Percentiles rank a stretch among this genome's conserved stretches.
These are phyloP conservation scores for Arabidopsis arenosa DNA, from an alignment of 345 rosid genomes.

Conservation along the genomic window DNA sequence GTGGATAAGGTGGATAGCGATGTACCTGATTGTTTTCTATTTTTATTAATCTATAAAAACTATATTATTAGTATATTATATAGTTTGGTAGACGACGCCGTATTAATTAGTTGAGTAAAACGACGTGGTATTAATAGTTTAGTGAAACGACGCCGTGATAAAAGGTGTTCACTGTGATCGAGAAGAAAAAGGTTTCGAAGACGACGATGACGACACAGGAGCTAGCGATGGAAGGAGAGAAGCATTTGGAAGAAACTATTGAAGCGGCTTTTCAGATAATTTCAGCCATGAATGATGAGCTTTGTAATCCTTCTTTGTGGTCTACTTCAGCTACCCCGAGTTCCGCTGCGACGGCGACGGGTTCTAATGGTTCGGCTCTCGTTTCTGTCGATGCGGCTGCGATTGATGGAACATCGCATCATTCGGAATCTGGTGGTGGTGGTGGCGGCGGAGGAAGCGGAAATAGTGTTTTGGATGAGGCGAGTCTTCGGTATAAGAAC, in stretches of 20 bases:
- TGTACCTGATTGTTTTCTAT: conserved; percentile 41
- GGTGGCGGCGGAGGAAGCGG: conserved; percentile 56
- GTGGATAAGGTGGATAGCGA: conserved; percentile 48
- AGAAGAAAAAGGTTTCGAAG: conserved; percentile 36
- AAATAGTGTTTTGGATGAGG: conserved; percentile 79
- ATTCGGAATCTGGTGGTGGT: conserved; percentile 52
- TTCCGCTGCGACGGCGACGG: conserved; percentile 32
- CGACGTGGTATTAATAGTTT: neutral
- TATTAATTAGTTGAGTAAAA: neutral
- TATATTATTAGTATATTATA: neutral
- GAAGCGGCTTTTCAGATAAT: conserved; percentile 86
- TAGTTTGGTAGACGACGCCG: neutral
- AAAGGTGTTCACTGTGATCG: conserved; percentile 28
- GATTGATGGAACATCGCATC: conserved; percentile 52
- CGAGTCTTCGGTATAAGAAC: conserved; percentile 78
- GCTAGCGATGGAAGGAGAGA: conserved; percentile 87
- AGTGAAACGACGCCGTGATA: neutral
- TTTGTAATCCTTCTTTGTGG: conserved; percentile 88
- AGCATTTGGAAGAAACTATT: conserved; percentile 85
- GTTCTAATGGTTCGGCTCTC: conserved; percentile 43
- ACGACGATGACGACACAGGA: conserved; percentile 72
- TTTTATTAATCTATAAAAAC: neutral
- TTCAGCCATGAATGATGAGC: conserved; percentile 93
- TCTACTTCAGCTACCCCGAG: conserved; percentile 54
- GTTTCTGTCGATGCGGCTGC: conserved; percentile 54